phyloP scores from a whole-genome alignment of 495 filamentous ascomycete genomes.

The Jackrogersella minutella region DNA sequence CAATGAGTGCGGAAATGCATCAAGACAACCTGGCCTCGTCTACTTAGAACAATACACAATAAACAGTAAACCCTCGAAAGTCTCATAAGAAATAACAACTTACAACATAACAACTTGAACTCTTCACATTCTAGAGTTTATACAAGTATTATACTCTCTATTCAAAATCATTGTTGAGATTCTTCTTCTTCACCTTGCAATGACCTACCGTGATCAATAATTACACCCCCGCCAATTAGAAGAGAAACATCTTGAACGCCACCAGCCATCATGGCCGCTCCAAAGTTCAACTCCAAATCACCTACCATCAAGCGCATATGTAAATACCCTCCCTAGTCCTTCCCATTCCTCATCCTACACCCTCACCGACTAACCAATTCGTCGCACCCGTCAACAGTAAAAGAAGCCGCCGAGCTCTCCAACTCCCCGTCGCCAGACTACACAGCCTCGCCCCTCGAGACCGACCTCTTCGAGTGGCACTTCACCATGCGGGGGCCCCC shows the following conservation, averaged over 20 bases:
- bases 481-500: constrained; percentile 96
- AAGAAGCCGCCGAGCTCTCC: constrained; percentile 86
- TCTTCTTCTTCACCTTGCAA: constrained; percentile 4
- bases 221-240: constrained; percentile 8
- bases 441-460: constrained; percentile 80
- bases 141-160: no score
- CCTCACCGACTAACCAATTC: constrained; percentile 10
- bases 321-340: constrained; percentile 47
- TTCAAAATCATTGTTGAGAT: no score
- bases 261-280: constrained; percentile 43
- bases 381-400: constrained; percentile 65
- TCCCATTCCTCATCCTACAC: constrained; percentile 11
- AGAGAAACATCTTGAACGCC: constrained; percentile 7
- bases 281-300: constrained; percentile 75
- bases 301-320: constrained; percentile 82
- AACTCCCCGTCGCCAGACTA: constrained; percentile 80
- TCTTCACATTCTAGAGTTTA: not conserved
- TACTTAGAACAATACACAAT: not conserved
- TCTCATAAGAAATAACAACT: no score
- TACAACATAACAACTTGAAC: no score
- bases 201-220: constrained; percentile 24
- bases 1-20: not conserved
- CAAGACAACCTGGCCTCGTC: constrained; percentile 14
- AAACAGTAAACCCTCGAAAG: no score
- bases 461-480: constrained; percentile 98